Evolutionary conservation across 495 filamentous ascomycete genomes (phyloP).

Genomic region (Ramalina peruviana): DNA sequence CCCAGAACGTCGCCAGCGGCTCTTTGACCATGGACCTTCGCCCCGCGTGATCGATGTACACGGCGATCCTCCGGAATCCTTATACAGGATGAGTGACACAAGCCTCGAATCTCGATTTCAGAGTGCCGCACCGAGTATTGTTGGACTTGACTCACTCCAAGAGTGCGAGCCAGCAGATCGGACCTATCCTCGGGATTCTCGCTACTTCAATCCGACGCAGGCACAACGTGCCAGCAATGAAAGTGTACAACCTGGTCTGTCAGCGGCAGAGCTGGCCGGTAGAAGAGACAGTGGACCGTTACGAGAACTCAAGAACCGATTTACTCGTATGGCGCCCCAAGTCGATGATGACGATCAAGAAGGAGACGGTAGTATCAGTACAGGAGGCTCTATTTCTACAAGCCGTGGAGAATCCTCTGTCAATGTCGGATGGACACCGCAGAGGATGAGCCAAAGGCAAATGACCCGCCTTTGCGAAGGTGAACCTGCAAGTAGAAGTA

Average conservation of each 20-base stretch:
- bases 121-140: not conserved
- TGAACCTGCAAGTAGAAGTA: conserved; percentile 77
- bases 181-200: not conserved
- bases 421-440: conserved; percentile 31
- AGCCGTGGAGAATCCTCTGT: not conserved
- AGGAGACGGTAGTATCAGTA: not conserved
- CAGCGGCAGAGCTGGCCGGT: not conserved
- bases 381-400: not conserved
- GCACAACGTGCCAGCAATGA: not conserved
- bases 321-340: not conserved
- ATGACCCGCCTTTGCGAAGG: conserved; percentile 44
- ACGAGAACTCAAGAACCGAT: not conserved
- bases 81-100: not conserved
- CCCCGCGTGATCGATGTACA: not conserved
- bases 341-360: not conserved
- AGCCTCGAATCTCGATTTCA: not conserved
- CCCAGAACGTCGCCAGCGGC: not conserved
- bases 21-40: not conserved
- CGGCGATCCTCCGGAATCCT: not conserved
- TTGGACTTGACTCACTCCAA: not conserved
- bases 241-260: not conserved
- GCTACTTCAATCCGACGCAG: not conserved
- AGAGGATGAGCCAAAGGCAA: conserved; percentile 35
- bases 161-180: too few relatives aligned
- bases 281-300: not conserved